Conservation (phyloP, 1,284 basidiomycete species). For the Microbotryum lychnidis-dioicae region DNA sequence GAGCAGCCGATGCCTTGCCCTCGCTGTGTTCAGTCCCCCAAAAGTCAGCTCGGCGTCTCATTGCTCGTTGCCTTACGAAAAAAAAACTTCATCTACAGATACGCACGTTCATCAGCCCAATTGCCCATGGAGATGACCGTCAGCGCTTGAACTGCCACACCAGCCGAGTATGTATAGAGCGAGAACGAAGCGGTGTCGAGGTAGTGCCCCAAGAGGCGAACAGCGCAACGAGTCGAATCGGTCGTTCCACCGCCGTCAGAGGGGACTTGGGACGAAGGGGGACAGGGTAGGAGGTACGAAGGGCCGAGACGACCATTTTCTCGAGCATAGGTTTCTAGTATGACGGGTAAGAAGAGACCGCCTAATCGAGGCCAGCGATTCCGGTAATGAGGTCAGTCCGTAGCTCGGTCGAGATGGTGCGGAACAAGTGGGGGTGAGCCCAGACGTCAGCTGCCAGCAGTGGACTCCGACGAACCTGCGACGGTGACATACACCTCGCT, state of each 20-base stretch:
- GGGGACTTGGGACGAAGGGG: background rate
- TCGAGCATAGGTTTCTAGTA: conserved; percentile 25
- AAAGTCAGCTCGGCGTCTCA: conserved; percentile 9
- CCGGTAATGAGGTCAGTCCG: too few species aligned
- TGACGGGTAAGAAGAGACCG: conserved; percentile 29
- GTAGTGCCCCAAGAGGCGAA: conserved; percentile 17
- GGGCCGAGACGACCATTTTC: conserved; percentile 21
- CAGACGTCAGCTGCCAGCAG: background rate
- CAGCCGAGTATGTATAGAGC: conserved; percentile 54
- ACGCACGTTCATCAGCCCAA: conserved; percentile 69
- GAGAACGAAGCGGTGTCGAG: conserved; percentile 31
- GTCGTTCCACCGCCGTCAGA: background rate
- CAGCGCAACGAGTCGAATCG: conserved; percentile 13
- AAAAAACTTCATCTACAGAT: background rate
- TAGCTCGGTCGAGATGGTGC: too few species aligned
- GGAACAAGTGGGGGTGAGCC: too few species aligned
- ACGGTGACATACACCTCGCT: conserved; percentile 19
- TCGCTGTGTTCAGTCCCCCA: conserved; percentile 46
- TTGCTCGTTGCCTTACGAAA: background rate
- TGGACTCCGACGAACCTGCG: background rate
- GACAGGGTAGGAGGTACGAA: conserved; percentile 6
- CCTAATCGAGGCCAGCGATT: background rate
- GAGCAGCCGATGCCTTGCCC: conserved; percentile 66
- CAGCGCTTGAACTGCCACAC: conserved; percentile 75
- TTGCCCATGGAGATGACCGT: conserved; percentile 83